These are phyloP conservation scores for Mycena capillaripes DNA, from an alignment of 768 basidiomycete genomes.

Conservation along the genomic window DNA sequence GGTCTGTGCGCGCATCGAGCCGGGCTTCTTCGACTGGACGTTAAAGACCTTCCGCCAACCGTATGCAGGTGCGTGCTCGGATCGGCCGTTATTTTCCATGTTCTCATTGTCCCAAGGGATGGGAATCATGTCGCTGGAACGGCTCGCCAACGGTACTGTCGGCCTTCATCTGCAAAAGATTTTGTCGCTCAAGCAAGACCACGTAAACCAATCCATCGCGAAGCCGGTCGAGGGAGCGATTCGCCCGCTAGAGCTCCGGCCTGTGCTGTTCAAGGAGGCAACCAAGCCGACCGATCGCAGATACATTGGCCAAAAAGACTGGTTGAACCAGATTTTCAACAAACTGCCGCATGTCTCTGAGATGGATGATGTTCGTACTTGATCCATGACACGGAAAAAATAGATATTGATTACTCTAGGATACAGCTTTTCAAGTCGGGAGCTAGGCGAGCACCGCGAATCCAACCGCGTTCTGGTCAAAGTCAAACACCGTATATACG, in stretches of 20 bases:
- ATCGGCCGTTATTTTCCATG: neutral
- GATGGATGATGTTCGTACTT: neutral
- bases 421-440: neutral
- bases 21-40: slow-evolving; percentile 11
- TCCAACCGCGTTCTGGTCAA: slow-evolving; percentile 49
- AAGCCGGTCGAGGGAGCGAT: slow-evolving; percentile 25
- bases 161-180: slow-evolving; percentile 21
- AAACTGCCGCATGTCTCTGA: slow-evolving; percentile 14
- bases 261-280: slow-evolving; percentile 15
- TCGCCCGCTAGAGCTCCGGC: neutral
- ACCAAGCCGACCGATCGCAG: neutral
- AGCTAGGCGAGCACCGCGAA: slow-evolving; percentile 46
- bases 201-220: neutral
- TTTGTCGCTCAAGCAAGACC: neutral
- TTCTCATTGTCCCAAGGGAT: neutral
- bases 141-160: slow-evolving; percentile 1
- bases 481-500: slow-evolving; percentile 59
- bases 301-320: neutral
- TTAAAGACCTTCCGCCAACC: neutral
- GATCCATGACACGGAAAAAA: neutral
- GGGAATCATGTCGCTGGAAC: slow-evolving; percentile 26
- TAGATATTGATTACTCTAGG: neutral
- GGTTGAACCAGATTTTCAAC: neutral
- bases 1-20: neutral
- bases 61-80: slow-evolving; percentile 1